Evolutionary conservation across 331 rosid species (phyloP).

Genomic region (Malus hybrid): DNA sequence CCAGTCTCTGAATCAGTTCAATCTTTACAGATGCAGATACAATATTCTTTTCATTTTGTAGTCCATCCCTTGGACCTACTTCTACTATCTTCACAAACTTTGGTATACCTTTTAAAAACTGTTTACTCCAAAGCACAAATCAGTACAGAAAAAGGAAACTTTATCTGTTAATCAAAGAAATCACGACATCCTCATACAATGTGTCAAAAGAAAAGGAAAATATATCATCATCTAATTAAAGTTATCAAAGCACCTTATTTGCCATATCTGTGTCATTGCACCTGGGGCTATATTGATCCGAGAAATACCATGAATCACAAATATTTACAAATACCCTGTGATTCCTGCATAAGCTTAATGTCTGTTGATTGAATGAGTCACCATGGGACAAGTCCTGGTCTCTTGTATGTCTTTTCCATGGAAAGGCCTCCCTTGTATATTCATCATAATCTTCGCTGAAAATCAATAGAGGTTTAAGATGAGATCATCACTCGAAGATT

Average conservation of each 20-base stretch:
- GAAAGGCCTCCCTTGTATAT: constrained; percentile 44
- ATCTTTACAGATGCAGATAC: constrained; percentile 66
- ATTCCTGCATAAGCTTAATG: constrained; percentile 36
- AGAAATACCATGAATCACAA: constrained; percentile 37
- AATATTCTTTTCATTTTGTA: constrained; percentile 76
- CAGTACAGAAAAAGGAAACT: background rate
- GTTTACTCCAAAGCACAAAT: constrained; percentile 16
- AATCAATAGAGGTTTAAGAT: constrained; percentile 10
- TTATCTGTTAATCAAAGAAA: background rate
- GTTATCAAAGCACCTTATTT: constrained; percentile 46
- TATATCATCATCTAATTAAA: background rate
- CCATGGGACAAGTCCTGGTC: constrained; percentile 43
- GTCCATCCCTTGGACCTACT: constrained; percentile 96
- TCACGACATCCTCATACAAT: background rate
- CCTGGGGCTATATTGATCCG: constrained; percentile 34
- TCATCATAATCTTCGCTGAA: constrained; percentile 62
- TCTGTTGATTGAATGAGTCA: constrained; percentile 37
- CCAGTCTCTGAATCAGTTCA: constrained; percentile 67
- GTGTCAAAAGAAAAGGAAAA: background rate
- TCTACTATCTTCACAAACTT: constrained; percentile 86
- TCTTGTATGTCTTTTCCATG: constrained; percentile 70
- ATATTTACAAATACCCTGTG: constrained; percentile 25
- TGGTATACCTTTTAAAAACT: constrained; percentile 60
- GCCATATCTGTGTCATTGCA: constrained; percentile 28
- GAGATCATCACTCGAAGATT: background rate